A percentile compares a stretch with the other conserved stretches of the same genome.
Conservation (phyloP, 768 basidiomycete genomes). For the Suillus subluteus region DNA sequence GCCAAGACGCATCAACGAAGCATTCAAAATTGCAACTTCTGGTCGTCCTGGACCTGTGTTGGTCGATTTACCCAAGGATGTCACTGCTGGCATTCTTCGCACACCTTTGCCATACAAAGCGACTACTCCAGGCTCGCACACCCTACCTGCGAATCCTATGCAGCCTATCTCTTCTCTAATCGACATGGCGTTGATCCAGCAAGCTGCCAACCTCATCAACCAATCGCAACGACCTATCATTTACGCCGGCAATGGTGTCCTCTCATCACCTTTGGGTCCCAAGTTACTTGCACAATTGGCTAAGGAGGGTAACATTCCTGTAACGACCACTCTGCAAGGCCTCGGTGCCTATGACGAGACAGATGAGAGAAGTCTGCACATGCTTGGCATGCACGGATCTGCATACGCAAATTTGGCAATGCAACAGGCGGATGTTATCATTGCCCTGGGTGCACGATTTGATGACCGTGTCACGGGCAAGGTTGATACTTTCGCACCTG, state of each 20-base stretch:
- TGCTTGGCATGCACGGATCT: constrained; percentile 99
- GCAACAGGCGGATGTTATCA: constrained; percentile 96
- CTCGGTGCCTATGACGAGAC: constrained; percentile 95
- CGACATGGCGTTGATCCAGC: constrained; percentile 69
- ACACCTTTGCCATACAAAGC: constrained; percentile 84
- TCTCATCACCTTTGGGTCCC: constrained; percentile 82
- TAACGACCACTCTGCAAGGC: constrained; percentile 95
- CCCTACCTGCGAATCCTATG: constrained; percentile 76
- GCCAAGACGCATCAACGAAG: constrained; percentile 95
- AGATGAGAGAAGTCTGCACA: constrained; percentile 84
- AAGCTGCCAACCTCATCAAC: constrained; percentile 91
- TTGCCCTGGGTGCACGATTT: constrained; percentile 94
- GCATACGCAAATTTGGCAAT: constrained; percentile 98
- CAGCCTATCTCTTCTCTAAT: constrained; percentile 56
- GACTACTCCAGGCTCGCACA: constrained; percentile 82
- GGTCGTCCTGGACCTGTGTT: constrained; percentile 97
- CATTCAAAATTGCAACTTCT: constrained; percentile 98
- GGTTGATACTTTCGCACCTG: constrained; percentile 87
- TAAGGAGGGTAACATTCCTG: constrained; percentile 90
- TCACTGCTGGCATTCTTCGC: constrained; percentile 90
- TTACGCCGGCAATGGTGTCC: constrained; percentile 91
- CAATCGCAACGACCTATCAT: constrained; percentile 88
- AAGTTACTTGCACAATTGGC: constrained; percentile 77
- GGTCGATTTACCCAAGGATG: constrained; percentile 98
- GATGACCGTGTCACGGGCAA: constrained; percentile 98